Evolutionary conservation across 345 rosid genomes (phyloP).

Genomic region (Gossypium stocksii): DNA sequence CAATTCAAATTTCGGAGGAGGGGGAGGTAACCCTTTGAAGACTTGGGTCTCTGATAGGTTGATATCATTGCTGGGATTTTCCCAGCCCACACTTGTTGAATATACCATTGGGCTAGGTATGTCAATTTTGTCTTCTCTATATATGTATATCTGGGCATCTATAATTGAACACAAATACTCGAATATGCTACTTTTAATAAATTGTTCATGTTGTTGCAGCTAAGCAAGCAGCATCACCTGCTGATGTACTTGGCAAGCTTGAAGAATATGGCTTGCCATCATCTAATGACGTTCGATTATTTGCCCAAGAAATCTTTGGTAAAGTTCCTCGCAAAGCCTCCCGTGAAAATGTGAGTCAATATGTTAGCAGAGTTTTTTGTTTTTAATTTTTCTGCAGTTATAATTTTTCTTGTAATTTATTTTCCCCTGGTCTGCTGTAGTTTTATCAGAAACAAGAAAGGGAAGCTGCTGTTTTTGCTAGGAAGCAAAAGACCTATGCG

Average conservation of each 20-base stretch:
- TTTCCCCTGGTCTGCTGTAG: slow-evolving; percentile 24
- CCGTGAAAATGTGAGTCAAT: slow-evolving; percentile 53
- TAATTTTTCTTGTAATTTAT: neutral
- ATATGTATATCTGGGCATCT: neutral
- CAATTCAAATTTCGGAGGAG: neutral
- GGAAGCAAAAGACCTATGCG: slow-evolving; percentile 63
- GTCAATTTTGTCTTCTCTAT: slow-evolving; percentile 7
- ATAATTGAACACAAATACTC: neutral
- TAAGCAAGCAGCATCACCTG: slow-evolving; percentile 59
- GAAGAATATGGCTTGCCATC: slow-evolving; percentile 50
- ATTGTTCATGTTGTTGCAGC: slow-evolving; percentile 43
- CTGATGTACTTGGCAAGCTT: slow-evolving; percentile 46
- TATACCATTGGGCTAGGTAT: slow-evolving; percentile 66
- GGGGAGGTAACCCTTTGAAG: slow-evolving; percentile 34
- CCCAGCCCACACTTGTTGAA: slow-evolving; percentile 65
- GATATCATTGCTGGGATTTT: slow-evolving; percentile 67
- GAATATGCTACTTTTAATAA: neutral
- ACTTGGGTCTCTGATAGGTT: slow-evolving; percentile 84
- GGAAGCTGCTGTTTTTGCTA: slow-evolving; percentile 74
- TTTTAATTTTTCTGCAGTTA: neutral
- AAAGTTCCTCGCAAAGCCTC: slow-evolving; percentile 51
- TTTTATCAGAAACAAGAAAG: slow-evolving; percentile 77
- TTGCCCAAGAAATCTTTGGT: slow-evolving; percentile 54
- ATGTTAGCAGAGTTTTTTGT: neutral
- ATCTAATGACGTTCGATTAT: slow-evolving; percentile 45